Base-by-base conservation (phyloP, 2,329 filamentous ascomycete species). In the Rasamsonia emersonii region DNA sequence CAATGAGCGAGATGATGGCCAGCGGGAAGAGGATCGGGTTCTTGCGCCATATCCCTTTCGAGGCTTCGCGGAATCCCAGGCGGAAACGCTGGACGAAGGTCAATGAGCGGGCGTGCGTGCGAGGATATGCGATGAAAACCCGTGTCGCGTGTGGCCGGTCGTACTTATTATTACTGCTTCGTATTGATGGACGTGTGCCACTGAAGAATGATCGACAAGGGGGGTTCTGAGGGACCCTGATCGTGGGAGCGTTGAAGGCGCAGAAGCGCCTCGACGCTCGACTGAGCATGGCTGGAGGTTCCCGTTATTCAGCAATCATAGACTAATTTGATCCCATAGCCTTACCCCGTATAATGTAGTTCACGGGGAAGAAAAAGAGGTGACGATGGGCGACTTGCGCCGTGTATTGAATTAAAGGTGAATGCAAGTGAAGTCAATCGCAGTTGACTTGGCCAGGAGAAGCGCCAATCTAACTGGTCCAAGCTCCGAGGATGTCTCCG, bases 1-100 rank as follows among this genome's bases (percentile, higher is more conserved):
- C 56, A 16, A 58, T 43, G 4, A 56, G 48, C 14, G 53, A 59
- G 30, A 64, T 32, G 13, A 68, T 49, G n/a, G 58, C 56, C 9
- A 61, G 40, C 1, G 59, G 56, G 19, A 65, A 54, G 28, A 61
- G 41, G 33, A 66, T 45, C 4, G 63, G 62, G 39, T 63, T 56
- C 41, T 60, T 60, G 44, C 56, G 56, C 56, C 58, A 61, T 32
- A 62, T 58, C 14, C 51, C 56, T 36, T 53, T 54, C 4, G 46
- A 54, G 10, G 58, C 56, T 42, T 57, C 47, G 9, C 50, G 53
- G 40, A 56, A 55, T 32, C 46, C 48, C 37, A 50, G 46, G 15
- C 46, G 45, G 19, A 59, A 40, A 32, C 51, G 53, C 28, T 58
- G 51, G 10, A 38, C 21, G 24, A 46, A 53, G 32, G 42, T 42